phyloP scores from a whole-genome alignment of 306 rosid genomes.

The Citrullus amarus region DNA sequence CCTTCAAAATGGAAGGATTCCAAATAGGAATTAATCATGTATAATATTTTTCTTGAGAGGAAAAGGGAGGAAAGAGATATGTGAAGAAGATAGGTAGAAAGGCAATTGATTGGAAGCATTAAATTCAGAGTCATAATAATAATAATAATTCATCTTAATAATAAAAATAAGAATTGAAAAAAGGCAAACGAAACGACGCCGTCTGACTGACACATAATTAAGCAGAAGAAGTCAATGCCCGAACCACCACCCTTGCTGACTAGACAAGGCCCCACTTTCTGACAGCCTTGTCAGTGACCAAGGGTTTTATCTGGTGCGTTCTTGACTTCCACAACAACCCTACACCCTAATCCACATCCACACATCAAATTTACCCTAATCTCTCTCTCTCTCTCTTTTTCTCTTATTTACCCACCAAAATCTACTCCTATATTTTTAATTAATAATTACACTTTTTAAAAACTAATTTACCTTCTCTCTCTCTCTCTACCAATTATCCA shows the following conservation, averaged over 20 bases:
- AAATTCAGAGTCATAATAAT: background rate
- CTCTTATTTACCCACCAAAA: conserved; percentile 1
- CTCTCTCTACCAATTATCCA: conserved; percentile 4
- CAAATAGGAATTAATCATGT: too few species aligned
- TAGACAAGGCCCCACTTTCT: conserved; percentile 22
- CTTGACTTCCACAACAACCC: conserved; percentile 75
- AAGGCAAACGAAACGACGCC: background rate
- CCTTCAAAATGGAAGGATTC: too few species aligned
- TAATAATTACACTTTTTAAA: background rate
- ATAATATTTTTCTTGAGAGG: too few species aligned
- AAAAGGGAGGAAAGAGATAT: too few species aligned
- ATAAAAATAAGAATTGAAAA: background rate
- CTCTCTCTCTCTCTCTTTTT: background rate
- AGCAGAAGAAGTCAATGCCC: conserved; percentile 99
- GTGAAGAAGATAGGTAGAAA: background rate
- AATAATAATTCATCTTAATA: background rate
- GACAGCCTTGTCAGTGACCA: conserved; percentile 27
- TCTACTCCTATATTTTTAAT: conserved; percentile 2
- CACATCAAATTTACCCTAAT: background rate
- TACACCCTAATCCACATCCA: background rate
- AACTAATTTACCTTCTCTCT: conserved; percentile 1
- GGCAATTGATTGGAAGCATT: background rate
- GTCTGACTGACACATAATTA: conserved; percentile 16
- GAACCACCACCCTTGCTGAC: conserved; percentile 80
- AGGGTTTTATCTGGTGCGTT: conserved; percentile 93